Base-by-base conservation (phyloP, 805 yeast species). In the Candida tammaniensis region DNA sequence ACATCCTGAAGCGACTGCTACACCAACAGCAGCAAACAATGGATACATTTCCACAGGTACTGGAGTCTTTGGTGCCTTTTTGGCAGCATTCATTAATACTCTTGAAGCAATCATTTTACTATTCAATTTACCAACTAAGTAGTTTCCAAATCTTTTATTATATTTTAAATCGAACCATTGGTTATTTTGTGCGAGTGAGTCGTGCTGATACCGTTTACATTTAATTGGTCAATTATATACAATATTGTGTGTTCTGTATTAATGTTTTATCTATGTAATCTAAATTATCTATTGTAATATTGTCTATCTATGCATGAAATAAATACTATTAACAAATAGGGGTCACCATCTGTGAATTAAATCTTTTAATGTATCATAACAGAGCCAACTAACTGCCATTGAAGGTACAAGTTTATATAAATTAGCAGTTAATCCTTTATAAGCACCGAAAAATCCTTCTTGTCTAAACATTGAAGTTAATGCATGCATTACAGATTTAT, bases 351-450 rank as follows among this genome's bases (percentile, higher is more conserved):
- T 26, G 3, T 48, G 54, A 14, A 68, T 55, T 17, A 43, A 38
- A 9, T 54, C 84, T 47, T 80, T 77, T 33, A 86, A 68, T 20
- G 81, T 60, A 46, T 94, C 98, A 56, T 78, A 82, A 42, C 85
- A 78, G 47, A 88, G 68, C 96, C 97, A 91, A 40, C 91, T 86
- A 12, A 89, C 87, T 4, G 98, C 98, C 89, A 93, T 91, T 10
- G 93, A 80, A 0, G 98, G 97, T 30, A 87, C 84, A 4, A 91
- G 93, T 55, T 89, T 91, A 68, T 85, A 81, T 55, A 86, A 68
- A 52, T 87, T 87, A 1, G 95, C 93, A 2, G 79, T 70, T 55
- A 82, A 66, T 0, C 91, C 91, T 49, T 76, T 81, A 61, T 81
- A 83, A 24, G 83, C 74, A 1, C 89, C 91, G 27, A 56, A 63